These are phyloP conservation scores for Hemisphaericaspora xylofermentans DNA, from an alignment of 1,139 yeast genomes.

Conservation along the genomic window DNA sequence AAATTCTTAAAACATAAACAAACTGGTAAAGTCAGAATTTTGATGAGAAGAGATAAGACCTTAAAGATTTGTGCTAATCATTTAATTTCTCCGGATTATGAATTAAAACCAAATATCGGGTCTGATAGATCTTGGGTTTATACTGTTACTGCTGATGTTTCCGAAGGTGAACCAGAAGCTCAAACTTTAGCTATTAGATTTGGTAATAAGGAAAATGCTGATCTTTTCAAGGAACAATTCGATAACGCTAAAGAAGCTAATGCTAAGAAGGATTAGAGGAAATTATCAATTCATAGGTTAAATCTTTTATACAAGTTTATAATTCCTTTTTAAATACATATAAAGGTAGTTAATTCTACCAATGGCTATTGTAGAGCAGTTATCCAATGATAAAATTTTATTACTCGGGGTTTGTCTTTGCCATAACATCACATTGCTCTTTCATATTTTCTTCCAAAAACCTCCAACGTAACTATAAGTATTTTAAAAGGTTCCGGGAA, in stretches of 20 bases:
- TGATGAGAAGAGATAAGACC: constrained; percentile 99
- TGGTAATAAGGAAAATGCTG: constrained; percentile 96
- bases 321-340: too few relatives aligned
- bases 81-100: constrained; percentile 80
- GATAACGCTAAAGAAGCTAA: constrained; percentile 41
- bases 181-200: constrained; percentile 96
- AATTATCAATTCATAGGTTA: background rate
- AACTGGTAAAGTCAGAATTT: constrained; percentile 76
- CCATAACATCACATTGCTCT: too few relatives aligned
- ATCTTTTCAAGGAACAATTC: constrained; percentile 88
- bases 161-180: constrained; percentile 96
- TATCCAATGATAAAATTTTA: too few relatives aligned
- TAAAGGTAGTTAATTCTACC: too few relatives aligned
- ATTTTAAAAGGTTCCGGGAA: too few relatives aligned
- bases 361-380: too few relatives aligned
- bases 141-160: constrained; percentile 88
- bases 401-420: too few relatives aligned
- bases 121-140: constrained; percentile 99
- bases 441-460: too few relatives aligned
- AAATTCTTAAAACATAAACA: constrained; percentile 88
- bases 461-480: too few relatives aligned
- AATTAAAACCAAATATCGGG: constrained; percentile 89
- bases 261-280: constrained; percentile 9
- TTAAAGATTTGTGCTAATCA: constrained; percentile 98
- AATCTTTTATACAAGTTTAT: background rate